A percentile compares a stretch with the other conserved stretches of the same genome.
Conservation (phyloP, 768 basidiomycete species). For the Suillus variegatus region DNA sequence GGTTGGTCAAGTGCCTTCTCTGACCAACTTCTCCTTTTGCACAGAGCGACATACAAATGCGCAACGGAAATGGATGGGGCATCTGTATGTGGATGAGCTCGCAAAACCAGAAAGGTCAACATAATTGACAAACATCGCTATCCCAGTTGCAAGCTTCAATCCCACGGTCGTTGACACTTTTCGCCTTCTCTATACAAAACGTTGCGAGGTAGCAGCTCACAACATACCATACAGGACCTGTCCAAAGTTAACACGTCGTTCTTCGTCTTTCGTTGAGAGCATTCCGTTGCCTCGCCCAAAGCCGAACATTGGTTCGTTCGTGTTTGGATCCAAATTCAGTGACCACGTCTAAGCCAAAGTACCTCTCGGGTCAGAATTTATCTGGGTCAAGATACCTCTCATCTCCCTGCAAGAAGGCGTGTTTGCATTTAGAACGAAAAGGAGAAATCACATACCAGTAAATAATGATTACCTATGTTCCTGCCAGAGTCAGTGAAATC, state of each 20-base stretch:
- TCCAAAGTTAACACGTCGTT: neutral
- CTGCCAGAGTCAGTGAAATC: conserved; percentile 9
- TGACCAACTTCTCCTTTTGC: neutral
- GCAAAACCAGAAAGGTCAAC: neutral
- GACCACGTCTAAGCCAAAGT: no score
- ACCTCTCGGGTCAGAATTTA: no score
- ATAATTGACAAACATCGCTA: neutral
- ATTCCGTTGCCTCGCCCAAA: neutral
- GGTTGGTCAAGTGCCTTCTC: neutral
- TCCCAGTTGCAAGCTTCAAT: neutral
- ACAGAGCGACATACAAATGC: neutral
- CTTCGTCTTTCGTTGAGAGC: no score
- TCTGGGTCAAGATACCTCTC: no score
- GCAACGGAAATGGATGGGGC: neutral
- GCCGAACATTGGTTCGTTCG: no score
- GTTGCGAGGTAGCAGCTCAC: conserved; percentile 16
- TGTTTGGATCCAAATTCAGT: no score
- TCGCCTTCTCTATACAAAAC: conserved; percentile 16
- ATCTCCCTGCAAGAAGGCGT: conserved; percentile 20
- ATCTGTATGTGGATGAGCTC: neutral
- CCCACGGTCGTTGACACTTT: no score
- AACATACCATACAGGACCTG: conserved; percentile 13
- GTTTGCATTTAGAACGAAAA: neutral
- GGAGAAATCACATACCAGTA: conserved; percentile 13
- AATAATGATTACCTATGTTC: conserved; percentile 23